Evolutionary conservation across 1,284 basidiomycete species (phyloP).

Genomic region (Leccinum huronense): DNA sequence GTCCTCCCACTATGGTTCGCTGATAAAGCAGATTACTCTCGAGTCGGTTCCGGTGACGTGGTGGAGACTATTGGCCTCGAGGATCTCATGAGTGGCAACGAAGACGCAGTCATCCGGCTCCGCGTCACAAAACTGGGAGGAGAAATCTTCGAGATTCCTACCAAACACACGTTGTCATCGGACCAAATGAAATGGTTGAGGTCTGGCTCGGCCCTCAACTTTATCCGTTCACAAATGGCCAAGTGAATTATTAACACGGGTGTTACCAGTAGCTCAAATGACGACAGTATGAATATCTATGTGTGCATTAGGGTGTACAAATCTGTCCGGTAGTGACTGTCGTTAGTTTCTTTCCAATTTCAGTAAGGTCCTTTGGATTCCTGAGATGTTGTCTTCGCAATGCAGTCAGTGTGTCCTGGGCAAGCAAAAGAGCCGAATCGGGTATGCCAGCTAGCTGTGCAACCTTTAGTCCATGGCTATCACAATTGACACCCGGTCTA

Average conservation of each 20-base stretch:
- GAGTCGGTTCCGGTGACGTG: slow-evolving; percentile 76
- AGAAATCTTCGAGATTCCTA: slow-evolving; percentile 63
- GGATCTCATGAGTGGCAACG: slow-evolving; percentile 52
- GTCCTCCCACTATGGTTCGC: slow-evolving; percentile 88
- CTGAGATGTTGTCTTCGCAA: slow-evolving; percentile 33
- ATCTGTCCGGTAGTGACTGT: slow-evolving; percentile 5
- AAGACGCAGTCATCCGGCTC: slow-evolving; percentile 56
- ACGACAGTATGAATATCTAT: slow-evolving; percentile 8
- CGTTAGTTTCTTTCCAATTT: slow-evolving; percentile 30
- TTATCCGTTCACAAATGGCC: slow-evolving; percentile 61
- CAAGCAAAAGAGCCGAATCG: slow-evolving; percentile 55
- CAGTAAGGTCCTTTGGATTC: slow-evolving; percentile 27
- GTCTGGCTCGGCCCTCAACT: slow-evolving; percentile 85
- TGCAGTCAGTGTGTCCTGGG: slow-evolving; percentile 48
- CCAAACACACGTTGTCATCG: slow-evolving; percentile 83
- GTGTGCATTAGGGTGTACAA: slow-evolving; percentile 3
- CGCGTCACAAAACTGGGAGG: slow-evolving; percentile 71
- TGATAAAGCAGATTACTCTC: slow-evolving; percentile 82
- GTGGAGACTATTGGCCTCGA: slow-evolving; percentile 38
- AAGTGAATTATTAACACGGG: slow-evolving; percentile 8
- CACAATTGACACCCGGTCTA: slow-evolving; percentile 80
- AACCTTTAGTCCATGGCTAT: slow-evolving; percentile 92
- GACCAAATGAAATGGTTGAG: slow-evolving; percentile 89
- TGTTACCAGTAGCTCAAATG: neutral
- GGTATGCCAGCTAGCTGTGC: slow-evolving; percentile 90